These are phyloP conservation scores for Epichloe coenophiala DNA, from an alignment of 2,329 filamentous ascomycete species.

Conservation along the genomic window DNA sequence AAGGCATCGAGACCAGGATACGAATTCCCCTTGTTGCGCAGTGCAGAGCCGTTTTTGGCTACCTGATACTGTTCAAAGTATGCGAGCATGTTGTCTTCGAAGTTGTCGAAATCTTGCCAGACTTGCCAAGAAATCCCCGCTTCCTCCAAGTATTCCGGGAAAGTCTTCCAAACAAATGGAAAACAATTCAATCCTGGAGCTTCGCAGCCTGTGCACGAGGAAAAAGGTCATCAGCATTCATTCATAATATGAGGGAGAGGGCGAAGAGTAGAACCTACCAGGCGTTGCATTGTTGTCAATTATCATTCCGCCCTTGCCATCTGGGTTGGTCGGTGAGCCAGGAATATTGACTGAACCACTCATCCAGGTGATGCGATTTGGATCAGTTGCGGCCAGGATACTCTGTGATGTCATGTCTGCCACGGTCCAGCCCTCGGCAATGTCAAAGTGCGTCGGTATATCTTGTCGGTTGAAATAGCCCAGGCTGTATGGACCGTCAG, in stretches of 20 bases:
- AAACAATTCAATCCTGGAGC: slow-evolving; percentile 31
- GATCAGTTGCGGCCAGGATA: slow-evolving; percentile 24
- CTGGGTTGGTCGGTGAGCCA: slow-evolving; percentile 17
- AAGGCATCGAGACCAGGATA: slow-evolving; percentile 34
- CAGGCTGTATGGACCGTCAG: slow-evolving; percentile 18
- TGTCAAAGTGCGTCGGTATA: slow-evolving; percentile 38
- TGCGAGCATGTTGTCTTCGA: slow-evolving; percentile 38
- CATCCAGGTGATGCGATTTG: slow-evolving; percentile 26
- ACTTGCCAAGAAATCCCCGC: slow-evolving; percentile 36
- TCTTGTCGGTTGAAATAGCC: slow-evolving; percentile 36
- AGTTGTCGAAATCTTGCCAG: slow-evolving; percentile 34
- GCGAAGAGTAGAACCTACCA: slow-evolving; percentile 1
- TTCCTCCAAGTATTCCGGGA: slow-evolving; percentile 32
- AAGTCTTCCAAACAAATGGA: slow-evolving; percentile 37
- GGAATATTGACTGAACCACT: slow-evolving; percentile 34
- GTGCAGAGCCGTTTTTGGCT: slow-evolving; percentile 6
- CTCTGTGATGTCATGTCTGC: slow-evolving; percentile 10
- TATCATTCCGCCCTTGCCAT: slow-evolving; percentile 30
- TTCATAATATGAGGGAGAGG: slow-evolving; percentile 4
- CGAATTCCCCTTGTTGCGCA: slow-evolving; percentile 18
- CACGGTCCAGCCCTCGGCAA: slow-evolving; percentile 39
- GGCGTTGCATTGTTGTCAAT: slow-evolving; percentile 29
- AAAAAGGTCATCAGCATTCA: neutral
- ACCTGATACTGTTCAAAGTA: slow-evolving; percentile 17
- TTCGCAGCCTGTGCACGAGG: slow-evolving; percentile 21